A percentile compares a stretch with the other conserved stretches of the same genome.
phyloP scores from a whole-genome alignment of 768 basidiomycete genomes.

The Mycena galericulata region DNA sequence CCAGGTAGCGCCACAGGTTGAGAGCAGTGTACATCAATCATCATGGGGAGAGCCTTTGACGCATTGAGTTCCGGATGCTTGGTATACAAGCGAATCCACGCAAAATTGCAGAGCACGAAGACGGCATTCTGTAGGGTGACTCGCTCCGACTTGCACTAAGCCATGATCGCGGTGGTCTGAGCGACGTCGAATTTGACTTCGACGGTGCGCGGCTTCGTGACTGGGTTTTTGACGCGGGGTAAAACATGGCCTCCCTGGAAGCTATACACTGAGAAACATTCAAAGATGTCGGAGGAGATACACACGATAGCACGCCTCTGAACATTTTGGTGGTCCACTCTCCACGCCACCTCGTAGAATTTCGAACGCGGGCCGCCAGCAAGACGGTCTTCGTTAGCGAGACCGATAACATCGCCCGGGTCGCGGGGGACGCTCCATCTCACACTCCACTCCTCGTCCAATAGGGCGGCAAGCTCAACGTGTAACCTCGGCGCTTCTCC shows the following conservation, averaged over 20 bases:
- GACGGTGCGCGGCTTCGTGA: constrained; percentile 14
- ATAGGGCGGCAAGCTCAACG: constrained; percentile 3
- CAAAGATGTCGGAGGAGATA: not conserved
- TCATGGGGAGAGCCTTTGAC: constrained; percentile 21
- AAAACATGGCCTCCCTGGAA: constrained; percentile 21
- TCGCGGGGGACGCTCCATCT: constrained; percentile 5
- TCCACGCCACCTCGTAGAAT: constrained; percentile 21
- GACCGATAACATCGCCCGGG: constrained; percentile 19
- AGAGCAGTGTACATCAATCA: constrained; percentile 38
- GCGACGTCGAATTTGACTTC: constrained; percentile 17
- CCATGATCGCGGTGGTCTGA: constrained; percentile 25
- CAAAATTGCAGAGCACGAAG: constrained; percentile 34
- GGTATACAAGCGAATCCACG: constrained; percentile 31
- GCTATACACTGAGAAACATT: not conserved
- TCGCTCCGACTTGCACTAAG: constrained; percentile 25
- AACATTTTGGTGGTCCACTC: constrained; percentile 21
- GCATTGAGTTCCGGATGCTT: constrained; percentile 6
- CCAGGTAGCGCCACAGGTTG: constrained; percentile 33
- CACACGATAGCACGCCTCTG: constrained; percentile 22
- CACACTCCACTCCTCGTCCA: constrained; percentile 13
- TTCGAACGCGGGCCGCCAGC: not conserved
- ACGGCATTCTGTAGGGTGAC: constrained; percentile 35
- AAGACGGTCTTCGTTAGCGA: constrained; percentile 15
- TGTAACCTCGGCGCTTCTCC: constrained; percentile 15
- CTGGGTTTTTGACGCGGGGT: constrained; percentile 12